phyloP scores from a whole-genome alignment of 2,329 filamentous ascomycete genomes.

The Aspergillus sp. region DNA sequence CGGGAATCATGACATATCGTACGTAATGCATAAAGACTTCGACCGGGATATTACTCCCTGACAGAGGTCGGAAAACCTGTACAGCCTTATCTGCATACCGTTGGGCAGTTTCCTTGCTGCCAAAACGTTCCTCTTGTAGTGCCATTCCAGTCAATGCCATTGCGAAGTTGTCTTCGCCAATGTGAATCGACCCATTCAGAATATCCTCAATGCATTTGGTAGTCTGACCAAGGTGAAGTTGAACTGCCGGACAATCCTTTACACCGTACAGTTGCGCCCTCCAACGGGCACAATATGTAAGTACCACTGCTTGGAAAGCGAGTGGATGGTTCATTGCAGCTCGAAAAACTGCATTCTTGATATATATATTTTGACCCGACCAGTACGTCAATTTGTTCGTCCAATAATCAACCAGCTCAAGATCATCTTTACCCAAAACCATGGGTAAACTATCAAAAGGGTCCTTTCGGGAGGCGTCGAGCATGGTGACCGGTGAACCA shows the following conservation, averaged over 20 bases:
- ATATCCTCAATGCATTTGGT: slow-evolving; percentile 24
- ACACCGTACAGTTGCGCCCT: slow-evolving; percentile 22
- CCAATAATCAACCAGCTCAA: slow-evolving; percentile 33
- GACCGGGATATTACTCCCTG: slow-evolving; percentile 17
- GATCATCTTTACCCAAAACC: slow-evolving; percentile 18
- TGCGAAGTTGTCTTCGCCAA: slow-evolving; percentile 25
- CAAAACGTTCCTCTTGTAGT: slow-evolving; percentile 36
- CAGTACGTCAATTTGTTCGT: slow-evolving; percentile 33
- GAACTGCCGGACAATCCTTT: slow-evolving; percentile 19
- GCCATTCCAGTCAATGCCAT: slow-evolving; percentile 32
- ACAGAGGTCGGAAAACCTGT: slow-evolving; percentile 25
- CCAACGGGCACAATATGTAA: slow-evolving; percentile 35
- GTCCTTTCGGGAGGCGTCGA: slow-evolving; percentile 26
- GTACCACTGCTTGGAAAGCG: slow-evolving; percentile 31
- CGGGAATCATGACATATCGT: slow-evolving; percentile 25
- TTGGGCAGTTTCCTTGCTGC: slow-evolving; percentile 21
- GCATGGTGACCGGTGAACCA: slow-evolving; percentile 19
- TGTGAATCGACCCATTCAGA: slow-evolving; percentile 11
- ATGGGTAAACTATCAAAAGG: slow-evolving; percentile 28
- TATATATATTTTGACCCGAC: slow-evolving; percentile 35
- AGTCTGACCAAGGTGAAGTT: slow-evolving; percentile 22
- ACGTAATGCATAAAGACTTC: slow-evolving; percentile 32
- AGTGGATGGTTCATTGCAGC: slow-evolving; percentile 29
- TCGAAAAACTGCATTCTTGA: slow-evolving; percentile 33
- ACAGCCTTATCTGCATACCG: slow-evolving; percentile 26